Base-by-base conservation (phyloP, 1,284 basidiomycete species). In the Fistulinella cinereoalba region DNA sequence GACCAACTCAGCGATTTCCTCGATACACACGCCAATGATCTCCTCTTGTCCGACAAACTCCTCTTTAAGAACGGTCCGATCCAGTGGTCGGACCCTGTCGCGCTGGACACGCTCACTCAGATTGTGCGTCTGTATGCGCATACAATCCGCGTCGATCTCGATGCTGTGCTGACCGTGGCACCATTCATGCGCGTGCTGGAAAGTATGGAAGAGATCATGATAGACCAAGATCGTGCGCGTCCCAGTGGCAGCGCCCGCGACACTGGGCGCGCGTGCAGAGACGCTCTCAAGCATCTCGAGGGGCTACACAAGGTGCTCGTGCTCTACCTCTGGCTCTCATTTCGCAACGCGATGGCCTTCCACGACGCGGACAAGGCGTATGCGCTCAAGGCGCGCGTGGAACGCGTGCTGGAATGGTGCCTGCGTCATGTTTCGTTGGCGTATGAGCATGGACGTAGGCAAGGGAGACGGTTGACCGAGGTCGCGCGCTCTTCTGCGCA, bases 271-370 rank as follows among this genome's bases (percentile, higher is more conserved):
- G 36, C 22, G 45, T 52, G 53, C 33, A 56, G 59, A 34, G 56
- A 65, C 0, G 62, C 68, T 8, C 63, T 84, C 41, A 54, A 58
- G 41, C 57, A 65, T n/a, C 72, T 98, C 29, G 96, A 98, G 67
- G 75, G 77, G 3, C 68, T 94, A 45, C 95, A 98, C 68, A 87
- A 88, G 56, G 70, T 81, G n/a, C 64, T 95, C 22, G 83, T 88
- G 15, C 57, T 89, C 16, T 98, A 98, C 66, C 73, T 92, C 44
- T 99, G 96, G 96, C 75, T 97, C 48, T 76, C 77, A 19, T 86
- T 83, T 67, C 82, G 95, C n/a, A 77, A 84, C 41, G 78, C 83
- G 1, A 73, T 93, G 38, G 76, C 82, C 11, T 98, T 91, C 64
- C 71, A 79, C 15, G 77, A 88, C 28, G 70, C 76, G 25, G 65